Evolutionary conservation across 1,139 yeast species (phyloP).

Genomic region (Lodderomyces margitis): DNA sequence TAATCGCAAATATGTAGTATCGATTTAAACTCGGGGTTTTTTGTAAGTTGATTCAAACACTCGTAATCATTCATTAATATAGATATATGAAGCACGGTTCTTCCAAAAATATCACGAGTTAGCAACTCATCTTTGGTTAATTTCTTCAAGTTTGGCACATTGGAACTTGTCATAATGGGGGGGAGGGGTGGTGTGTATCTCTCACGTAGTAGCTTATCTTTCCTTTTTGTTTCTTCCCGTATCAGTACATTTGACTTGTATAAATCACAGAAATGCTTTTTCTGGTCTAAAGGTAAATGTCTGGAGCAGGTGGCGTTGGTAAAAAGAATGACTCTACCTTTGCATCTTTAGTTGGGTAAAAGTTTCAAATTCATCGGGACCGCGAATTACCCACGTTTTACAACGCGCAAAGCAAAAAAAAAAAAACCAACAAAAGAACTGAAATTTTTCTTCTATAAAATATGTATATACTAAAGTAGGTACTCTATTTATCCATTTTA

Average conservation of each 20-base stretch:
- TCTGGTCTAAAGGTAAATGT: background rate
- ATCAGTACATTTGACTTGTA: background rate
- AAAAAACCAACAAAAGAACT: background rate
- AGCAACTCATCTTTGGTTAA: slow-evolving; percentile 43
- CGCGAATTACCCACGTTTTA: slow-evolving; percentile 4
- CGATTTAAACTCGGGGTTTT: slow-evolving; percentile 38
- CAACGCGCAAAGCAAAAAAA: background rate
- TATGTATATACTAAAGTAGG: background rate
- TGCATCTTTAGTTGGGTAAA: background rate
- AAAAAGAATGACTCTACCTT: background rate
- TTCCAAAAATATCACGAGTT: slow-evolving; percentile 69
- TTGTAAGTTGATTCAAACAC: slow-evolving; percentile 42
- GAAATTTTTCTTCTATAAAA: background rate
- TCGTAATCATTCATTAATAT: slow-evolving; percentile 52
- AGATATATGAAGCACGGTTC: slow-evolving; percentile 62
- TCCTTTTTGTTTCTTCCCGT: no score
- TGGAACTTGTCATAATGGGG: slow-evolving; percentile 13
- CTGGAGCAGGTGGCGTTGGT: background rate
- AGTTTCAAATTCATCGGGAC: background rate
- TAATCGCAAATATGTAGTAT: slow-evolving; percentile 51
- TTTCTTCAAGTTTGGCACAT: slow-evolving; percentile 18
- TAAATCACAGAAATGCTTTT: background rate
- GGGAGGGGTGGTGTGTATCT: slow-evolving; percentile 4
- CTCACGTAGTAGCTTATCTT: no score
- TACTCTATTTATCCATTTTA: no score